Conservation (phyloP, 2,329 filamentous ascomycete species). For the Pseudocercospora crystallina region DNA sequence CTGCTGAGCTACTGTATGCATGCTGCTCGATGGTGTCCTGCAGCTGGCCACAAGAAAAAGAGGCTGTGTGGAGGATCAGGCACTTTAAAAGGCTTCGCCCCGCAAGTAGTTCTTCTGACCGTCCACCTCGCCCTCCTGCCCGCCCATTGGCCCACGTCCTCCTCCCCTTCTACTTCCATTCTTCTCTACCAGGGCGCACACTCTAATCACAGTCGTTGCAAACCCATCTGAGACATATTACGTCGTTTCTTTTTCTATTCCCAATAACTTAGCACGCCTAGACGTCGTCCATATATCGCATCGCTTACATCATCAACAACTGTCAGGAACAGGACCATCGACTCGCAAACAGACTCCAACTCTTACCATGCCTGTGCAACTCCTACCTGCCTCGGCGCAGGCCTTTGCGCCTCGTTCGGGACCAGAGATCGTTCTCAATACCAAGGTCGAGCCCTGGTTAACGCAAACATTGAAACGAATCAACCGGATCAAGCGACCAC, state of each 20-base stretch:
- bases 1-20: conserved; percentile 28
- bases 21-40: conserved; percentile 23
- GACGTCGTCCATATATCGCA: conserved; percentile 31
- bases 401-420: conserved; percentile 93
- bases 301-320: conserved; percentile 28
- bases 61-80: conserved; percentile 15
- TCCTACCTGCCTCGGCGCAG: conserved; percentile 91
- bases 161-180: conserved; percentile 24
- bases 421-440: conserved; percentile 89
- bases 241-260: conserved; percentile 27
- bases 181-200: conserved; percentile 25
- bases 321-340: conserved; percentile 18
- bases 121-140: conserved; percentile 23
- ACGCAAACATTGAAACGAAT: conserved; percentile 95
- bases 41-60: conserved; percentile 24
- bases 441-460: conserved; percentile 93
- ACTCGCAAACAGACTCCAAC: conserved; percentile 10
- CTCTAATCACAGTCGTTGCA: conserved; percentile 32
- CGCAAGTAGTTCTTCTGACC: conserved; percentile 10
- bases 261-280: conserved; percentile 11
- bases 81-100: not conserved
- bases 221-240: conserved; percentile 28
- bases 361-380: conserved; percentile 76
- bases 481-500: conserved; percentile 91
- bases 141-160: conserved; percentile 27